A percentile compares a stretch with the other conserved stretches of the same genome.
Conservation (phyloP, 345 rosid species). For the Rhodomyrtus tomentosa region DNA sequence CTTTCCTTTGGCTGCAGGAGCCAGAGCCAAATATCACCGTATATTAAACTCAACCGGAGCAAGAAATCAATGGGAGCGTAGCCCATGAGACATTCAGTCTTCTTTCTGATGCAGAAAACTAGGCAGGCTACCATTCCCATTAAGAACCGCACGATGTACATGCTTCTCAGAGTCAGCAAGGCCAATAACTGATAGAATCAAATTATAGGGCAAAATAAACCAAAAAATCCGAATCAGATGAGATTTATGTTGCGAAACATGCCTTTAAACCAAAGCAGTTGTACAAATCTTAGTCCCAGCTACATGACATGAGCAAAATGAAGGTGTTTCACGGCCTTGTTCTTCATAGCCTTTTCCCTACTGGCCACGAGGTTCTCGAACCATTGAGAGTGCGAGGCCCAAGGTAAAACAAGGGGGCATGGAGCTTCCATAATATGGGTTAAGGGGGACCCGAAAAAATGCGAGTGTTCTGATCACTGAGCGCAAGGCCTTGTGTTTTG, state of each 20-base stretch:
- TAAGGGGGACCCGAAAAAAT: not conserved
- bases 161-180: slow-evolving; percentile 88
- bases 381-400: not conserved
- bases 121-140: slow-evolving; percentile 93
- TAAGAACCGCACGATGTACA: slow-evolving; percentile 83
- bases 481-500: too few species aligned
- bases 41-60: slow-evolving; percentile 19
- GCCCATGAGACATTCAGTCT: slow-evolving; percentile 66
- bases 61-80: slow-evolving; percentile 24
- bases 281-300: not conserved
- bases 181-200: slow-evolving; percentile 69
- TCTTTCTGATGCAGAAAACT: slow-evolving; percentile 91
- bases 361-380: not conserved
- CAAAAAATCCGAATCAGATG: not conserved
- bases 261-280: not conserved
- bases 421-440: not conserved
- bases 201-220: slow-evolving; percentile 29
- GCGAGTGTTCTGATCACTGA: not conserved
- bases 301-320: not conserved
- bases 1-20: not conserved
- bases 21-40: not conserved
- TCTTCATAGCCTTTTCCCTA: not conserved
- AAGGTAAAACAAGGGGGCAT: not conserved
- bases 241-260: not conserved
- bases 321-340: not conserved